Evolutionary conservation across 129 eudicot species (phyloP).

Genomic region (Tagetes erecta): DNA sequence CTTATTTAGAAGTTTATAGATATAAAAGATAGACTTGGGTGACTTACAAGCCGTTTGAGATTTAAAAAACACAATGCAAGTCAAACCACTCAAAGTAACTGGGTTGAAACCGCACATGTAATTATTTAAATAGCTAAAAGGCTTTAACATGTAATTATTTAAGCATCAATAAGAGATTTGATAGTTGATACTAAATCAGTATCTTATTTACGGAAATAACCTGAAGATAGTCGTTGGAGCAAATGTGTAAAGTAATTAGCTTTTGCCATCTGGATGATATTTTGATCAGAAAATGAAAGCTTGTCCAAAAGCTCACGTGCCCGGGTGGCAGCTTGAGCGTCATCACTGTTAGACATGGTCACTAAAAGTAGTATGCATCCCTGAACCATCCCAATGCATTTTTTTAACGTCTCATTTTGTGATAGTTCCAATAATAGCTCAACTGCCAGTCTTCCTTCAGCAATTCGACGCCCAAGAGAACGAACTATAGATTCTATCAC

Average conservation of each 20-base stretch:
- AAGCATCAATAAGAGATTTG: constrained; percentile 1
- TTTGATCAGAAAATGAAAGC: constrained; percentile 57
- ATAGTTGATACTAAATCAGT: constrained; percentile 17
- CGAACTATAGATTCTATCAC: constrained; percentile 50
- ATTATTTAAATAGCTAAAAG: constrained; percentile 4
- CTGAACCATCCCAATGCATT: constrained; percentile 52
- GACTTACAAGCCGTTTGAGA: not conserved
- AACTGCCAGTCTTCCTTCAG: constrained; percentile 54
- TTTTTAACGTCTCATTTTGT: constrained; percentile 33
- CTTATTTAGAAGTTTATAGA: not conserved
- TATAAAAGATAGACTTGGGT: not conserved
- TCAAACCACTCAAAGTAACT: not conserved
- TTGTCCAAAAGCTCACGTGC: constrained; percentile 54
- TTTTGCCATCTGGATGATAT: constrained; percentile 74
- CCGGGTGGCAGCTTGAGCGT: constrained; percentile 49
- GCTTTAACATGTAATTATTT: constrained; percentile 2
- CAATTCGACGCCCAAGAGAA: constrained; percentile 62
- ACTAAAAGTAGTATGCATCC: constrained; percentile 76
- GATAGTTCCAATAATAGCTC: constrained; percentile 60
- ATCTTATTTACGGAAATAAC: constrained; percentile 32
- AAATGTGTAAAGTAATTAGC: constrained; percentile 60
- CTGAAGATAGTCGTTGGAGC: constrained; percentile 60
- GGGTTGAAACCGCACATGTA: not conserved
- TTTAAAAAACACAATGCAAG: not conserved
- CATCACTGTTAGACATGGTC: constrained; percentile 60